A percentile compares a stretch with the other conserved stretches of the same genome.
phyloP scores from a whole-genome alignment of 2,329 filamentous ascomycete species.

The Orbilia blumenaviensis region DNA sequence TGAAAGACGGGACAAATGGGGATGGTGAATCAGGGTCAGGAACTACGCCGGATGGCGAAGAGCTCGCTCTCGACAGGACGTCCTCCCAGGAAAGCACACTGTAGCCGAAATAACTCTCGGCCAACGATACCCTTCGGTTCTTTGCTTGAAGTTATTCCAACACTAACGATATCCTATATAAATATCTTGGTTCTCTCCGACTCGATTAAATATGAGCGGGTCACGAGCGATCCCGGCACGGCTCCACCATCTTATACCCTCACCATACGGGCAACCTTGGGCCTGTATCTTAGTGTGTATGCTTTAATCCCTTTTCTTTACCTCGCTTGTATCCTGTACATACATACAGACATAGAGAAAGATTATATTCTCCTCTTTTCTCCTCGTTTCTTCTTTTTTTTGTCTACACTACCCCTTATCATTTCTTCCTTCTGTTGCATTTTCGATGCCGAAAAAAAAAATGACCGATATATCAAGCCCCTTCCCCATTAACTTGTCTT shows the following conservation, averaged over 20 bases:
- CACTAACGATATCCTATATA: not conserved
- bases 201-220: not conserved
- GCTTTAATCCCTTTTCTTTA: not conserved
- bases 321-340: slow-evolving; percentile 14
- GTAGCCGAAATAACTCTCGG: not conserved
- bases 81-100: not conserved
- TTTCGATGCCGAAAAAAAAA: not conserved
- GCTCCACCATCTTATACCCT: not conserved
- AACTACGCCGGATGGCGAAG: not conserved
- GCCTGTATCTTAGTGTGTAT: slow-evolving; percentile 25
- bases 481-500: not conserved
- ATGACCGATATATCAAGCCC: not conserved
- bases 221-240: not conserved
- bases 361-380: slow-evolving; percentile 1
- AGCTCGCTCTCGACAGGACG: not conserved
- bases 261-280: slow-evolving; percentile 7
- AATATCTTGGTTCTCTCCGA: not conserved
- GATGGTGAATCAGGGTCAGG: slow-evolving; percentile 3
- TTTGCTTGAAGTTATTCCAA: not conserved
- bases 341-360: slow-evolving; percentile 27
- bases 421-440: not conserved
- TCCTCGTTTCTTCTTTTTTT: not conserved
- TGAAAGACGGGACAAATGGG: slow-evolving; percentile 6
- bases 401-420: slow-evolving; percentile 5
- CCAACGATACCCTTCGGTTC: not conserved